phyloP scores from a whole-genome alignment of 108 stramenopile genomes.

The Aureococcus anophagefferens region DNA sequence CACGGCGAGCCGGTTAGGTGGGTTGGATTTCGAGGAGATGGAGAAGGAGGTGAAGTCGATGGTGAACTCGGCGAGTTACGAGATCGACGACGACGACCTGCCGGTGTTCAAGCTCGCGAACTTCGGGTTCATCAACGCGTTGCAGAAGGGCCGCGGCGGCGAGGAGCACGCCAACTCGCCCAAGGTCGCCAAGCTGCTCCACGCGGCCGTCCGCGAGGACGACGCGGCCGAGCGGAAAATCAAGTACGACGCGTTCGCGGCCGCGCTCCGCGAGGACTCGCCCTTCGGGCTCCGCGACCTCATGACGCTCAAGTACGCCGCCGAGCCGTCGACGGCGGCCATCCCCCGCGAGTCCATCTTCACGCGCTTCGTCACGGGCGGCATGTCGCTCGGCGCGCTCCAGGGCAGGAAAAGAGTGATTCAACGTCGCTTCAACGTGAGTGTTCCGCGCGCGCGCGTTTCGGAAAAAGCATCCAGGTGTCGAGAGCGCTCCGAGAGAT shows the following conservation, averaged over 20 bases:
- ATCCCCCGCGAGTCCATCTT: constrained; percentile 61
- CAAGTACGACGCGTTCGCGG: constrained; percentile 24
- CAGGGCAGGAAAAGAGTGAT: no score
- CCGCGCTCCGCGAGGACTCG: constrained; percentile 4
- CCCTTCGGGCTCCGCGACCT: constrained; percentile 58
- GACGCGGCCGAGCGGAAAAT: constrained; percentile 16
- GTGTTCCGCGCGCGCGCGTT: no score
- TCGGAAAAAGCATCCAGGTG: no score
- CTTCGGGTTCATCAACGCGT: constrained; percentile 81
- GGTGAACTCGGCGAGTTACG: neutral
- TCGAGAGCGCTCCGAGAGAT: no score
- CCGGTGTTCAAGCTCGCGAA: constrained; percentile 55
- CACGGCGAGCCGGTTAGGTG: constrained; percentile 53
- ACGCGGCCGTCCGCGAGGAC: constrained; percentile 17
- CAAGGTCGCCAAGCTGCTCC: constrained; percentile 78
- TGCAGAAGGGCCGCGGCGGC: constrained; percentile 54
- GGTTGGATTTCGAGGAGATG: constrained; percentile 60
- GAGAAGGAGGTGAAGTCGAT: constrained; percentile 46
- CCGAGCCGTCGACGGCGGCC: neutral
- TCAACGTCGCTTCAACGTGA: no score
- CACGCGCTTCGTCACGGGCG: constrained; percentile 82
- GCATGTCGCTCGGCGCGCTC: constrained; percentile 90
- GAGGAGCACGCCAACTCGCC: constrained; percentile 92
- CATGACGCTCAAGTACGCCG: constrained; percentile 65
- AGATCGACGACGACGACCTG: neutral